phyloP scores from a whole-genome alignment of 192 early-diverging fungal genomes.

The Lobosporangium transversale region DNA sequence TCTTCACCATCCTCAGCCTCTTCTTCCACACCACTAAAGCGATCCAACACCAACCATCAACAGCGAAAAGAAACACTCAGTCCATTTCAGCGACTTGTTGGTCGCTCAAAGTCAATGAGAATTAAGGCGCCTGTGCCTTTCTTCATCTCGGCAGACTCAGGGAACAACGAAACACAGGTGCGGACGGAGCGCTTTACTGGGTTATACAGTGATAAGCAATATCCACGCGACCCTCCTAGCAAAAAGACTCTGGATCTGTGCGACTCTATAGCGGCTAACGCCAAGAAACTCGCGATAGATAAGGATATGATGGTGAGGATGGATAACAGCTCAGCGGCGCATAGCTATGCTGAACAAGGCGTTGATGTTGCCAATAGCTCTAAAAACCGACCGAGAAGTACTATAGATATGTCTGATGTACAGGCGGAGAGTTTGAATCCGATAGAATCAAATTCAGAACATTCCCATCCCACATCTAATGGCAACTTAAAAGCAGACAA shows the following conservation, averaged over 20 bases:
- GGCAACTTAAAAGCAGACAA: neutral
- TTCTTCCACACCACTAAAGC: conserved; percentile 10
- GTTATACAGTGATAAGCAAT: conserved; percentile 21
- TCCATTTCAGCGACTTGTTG: conserved; percentile 40
- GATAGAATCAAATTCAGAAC: no score
- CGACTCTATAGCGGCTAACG: neutral
- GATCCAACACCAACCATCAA: conserved; percentile 30
- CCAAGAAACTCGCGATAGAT: no score
- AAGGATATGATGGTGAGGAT: neutral
- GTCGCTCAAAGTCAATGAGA: conserved; percentile 45
- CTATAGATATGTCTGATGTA: no score
- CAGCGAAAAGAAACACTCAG: conserved; percentile 15
- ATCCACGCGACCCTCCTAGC: conserved; percentile 2
- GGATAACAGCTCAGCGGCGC: conserved; percentile 1
- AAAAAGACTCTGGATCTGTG: conserved; percentile 6
- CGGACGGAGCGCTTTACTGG: conserved; percentile 22
- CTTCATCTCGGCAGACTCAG: neutral
- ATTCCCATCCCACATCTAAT: neutral
- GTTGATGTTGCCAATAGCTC: no score
- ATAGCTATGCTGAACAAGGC: no score
- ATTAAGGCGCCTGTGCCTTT: conserved; percentile 18
- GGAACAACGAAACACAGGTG: conserved; percentile 6
- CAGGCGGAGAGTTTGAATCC: no score
- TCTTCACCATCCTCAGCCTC: neutral
- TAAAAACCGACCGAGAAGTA: neutral